Percentiles rank a stretch among this genome's conserved stretches.
phyloP scores from a whole-genome alignment of 2,329 filamentous ascomycete genomes.

The Aureobasidium sp. region DNA sequence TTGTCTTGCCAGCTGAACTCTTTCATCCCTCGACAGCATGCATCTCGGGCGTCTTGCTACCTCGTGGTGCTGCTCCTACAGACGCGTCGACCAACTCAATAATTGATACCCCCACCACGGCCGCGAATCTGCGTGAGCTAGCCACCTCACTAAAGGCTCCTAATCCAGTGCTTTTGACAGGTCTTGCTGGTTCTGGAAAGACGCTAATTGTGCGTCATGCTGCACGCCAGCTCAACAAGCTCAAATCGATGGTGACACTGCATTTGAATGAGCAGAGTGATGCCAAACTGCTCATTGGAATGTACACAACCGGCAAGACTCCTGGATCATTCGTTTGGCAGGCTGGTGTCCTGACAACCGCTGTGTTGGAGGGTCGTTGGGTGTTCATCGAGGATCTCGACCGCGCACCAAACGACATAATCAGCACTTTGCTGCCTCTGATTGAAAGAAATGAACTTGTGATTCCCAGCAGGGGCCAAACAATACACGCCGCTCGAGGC shows the following conservation, averaged over 20 bases:
- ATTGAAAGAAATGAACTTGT: conserved; percentile 88
- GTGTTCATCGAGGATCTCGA: conserved; percentile 96
- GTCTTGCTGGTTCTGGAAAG: conserved; percentile 82
- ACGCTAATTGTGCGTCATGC: conserved; percentile 78
- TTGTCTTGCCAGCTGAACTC: conserved; percentile 15
- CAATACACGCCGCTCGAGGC: conserved; percentile 69
- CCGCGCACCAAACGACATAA: conserved; percentile 86
- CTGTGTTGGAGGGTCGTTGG: conserved; percentile 91
- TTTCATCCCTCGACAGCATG: conserved; percentile 45
- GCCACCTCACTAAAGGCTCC: conserved; percentile 59
- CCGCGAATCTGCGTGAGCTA: conserved; percentile 62
- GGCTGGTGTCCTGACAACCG: conserved; percentile 85
- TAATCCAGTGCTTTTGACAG: conserved; percentile 72
- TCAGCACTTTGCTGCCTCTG: conserved; percentile 85
- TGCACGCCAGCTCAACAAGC: conserved; percentile 70
- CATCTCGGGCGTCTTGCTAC: conserved; percentile 62
- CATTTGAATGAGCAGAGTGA: conserved; percentile 98
- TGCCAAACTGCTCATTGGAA: conserved; percentile 88
- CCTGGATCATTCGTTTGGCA: conserved; percentile 90
- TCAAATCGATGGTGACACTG: conserved; percentile 79
- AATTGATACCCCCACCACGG: conserved; percentile 66
- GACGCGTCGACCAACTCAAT: conserved; percentile 37
- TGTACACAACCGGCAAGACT: conserved; percentile 83
- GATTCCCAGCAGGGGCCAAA: conserved; percentile 83
- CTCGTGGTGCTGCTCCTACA: conserved; percentile 44